These are phyloP conservation scores for Aspergillus biplanus DNA, from an alignment of 495 filamentous ascomycete species.

Conservation along the genomic window DNA sequence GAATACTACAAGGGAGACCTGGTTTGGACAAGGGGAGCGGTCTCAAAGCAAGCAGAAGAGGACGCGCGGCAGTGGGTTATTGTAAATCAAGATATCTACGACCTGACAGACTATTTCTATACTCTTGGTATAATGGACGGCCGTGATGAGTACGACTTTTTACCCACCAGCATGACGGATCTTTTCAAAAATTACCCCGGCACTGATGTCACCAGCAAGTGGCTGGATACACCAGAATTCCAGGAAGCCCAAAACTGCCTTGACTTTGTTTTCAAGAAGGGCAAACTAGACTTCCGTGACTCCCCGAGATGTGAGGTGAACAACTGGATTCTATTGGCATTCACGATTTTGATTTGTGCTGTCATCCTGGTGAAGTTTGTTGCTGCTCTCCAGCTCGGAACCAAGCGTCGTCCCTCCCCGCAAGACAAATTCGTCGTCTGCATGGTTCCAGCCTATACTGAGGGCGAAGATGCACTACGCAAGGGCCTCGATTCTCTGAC, in stretches of 20 bases:
- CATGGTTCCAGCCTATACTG: slow-evolving; percentile 96
- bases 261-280: slow-evolving; percentile 80
- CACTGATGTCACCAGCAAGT: slow-evolving; percentile 69
- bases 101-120: slow-evolving; percentile 88
- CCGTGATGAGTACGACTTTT: slow-evolving; percentile 61
- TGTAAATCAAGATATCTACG: slow-evolving; percentile 74
- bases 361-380: slow-evolving; percentile 91
- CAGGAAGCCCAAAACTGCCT: slow-evolving; percentile 73
- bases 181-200: slow-evolving; percentile 77
- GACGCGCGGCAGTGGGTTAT: slow-evolving; percentile 78
- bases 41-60: slow-evolving; percentile 61
- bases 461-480: slow-evolving; percentile 91
- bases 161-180: slow-evolving; percentile 64
- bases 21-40: slow-evolving; percentile 64
- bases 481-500: slow-evolving; percentile 94
- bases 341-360: slow-evolving; percentile 76
- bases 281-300: slow-evolving; percentile 82
- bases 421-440: slow-evolving; percentile 99
- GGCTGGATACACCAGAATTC: slow-evolving; percentile 56
- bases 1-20: slow-evolving; percentile 87
- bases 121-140: slow-evolving; percentile 60
- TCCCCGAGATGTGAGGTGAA: slow-evolving; percentile 80
- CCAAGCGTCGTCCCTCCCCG: slow-evolving; percentile 83
- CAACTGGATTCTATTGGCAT: slow-evolving; percentile 87
- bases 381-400: slow-evolving; percentile 90